phyloP scores from a whole-genome alignment of 164 flowering plant genomes.

The Macadamia tetraphylla region DNA sequence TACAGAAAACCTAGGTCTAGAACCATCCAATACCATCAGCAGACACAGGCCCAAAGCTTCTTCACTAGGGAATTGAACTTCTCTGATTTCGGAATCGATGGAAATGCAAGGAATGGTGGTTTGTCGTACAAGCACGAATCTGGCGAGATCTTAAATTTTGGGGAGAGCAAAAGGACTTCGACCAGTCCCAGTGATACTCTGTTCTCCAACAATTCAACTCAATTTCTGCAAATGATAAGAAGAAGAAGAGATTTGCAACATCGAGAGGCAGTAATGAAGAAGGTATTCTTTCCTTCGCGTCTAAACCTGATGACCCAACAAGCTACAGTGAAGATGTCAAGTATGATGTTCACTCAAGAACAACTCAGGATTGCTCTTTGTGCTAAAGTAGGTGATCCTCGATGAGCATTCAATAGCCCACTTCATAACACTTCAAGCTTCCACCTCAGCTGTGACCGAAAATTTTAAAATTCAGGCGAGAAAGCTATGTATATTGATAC shows the following conservation, averaged over 20 bases:
- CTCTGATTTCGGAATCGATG: constrained; percentile 44
- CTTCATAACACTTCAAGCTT: too few relatives aligned
- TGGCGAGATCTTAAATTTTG: constrained; percentile 76
- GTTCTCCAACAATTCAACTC: constrained; percentile 30
- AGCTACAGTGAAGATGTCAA: constrained; percentile 75
- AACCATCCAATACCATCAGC: constrained; percentile 11
- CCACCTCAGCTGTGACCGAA: constrained; percentile 4
- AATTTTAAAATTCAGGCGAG: constrained; percentile 13
- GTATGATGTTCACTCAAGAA: constrained; percentile 58
- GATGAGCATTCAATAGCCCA: background rate
- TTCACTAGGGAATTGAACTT: constrained; percentile 52
- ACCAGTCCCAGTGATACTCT: constrained; percentile 23
- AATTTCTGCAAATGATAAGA: constrained; percentile 27
- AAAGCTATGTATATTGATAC: background rate
- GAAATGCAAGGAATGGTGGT: constrained; percentile 23
- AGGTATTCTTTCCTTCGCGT: constrained; percentile 70
- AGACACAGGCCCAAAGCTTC: constrained; percentile 28
- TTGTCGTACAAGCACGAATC: constrained; percentile 56
- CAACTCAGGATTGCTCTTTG: constrained; percentile 57
- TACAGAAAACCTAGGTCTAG: constrained; percentile 35
- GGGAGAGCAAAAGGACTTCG: constrained; percentile 49
- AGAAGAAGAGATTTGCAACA: constrained; percentile 41
- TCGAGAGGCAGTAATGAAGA: constrained; percentile 67
- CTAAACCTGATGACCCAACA: constrained; percentile 91
- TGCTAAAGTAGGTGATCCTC: constrained; percentile 35